phyloP scores from a whole-genome alignment of 73 alveolate species.

The Symbiodinium natans region DNA sequence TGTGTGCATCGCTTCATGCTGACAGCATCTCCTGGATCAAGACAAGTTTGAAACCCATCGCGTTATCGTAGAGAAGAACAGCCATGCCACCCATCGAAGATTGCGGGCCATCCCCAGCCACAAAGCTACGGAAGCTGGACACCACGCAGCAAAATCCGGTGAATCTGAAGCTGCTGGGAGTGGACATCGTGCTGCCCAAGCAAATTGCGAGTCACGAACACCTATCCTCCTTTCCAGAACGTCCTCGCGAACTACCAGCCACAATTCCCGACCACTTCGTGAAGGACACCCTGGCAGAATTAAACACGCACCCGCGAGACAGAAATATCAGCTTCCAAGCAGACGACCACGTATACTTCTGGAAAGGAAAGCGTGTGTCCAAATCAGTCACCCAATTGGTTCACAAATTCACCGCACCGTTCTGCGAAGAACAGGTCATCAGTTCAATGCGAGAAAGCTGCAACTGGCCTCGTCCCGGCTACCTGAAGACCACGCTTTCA shows the following conservation, averaged over 20 bases:
- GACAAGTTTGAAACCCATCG: no score
- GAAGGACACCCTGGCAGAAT: not conserved
- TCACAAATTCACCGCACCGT: not conserved
- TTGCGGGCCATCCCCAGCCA: no score
- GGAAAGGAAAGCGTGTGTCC: not conserved
- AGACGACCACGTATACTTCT: not conserved
- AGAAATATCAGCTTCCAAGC: not conserved
- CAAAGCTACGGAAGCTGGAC: no score
- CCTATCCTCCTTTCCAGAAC: not conserved
- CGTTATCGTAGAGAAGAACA: no score
- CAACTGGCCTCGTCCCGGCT: slow-evolving; percentile 41
- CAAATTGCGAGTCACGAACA: no score
- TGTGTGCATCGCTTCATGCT: no score
- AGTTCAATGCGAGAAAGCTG: not conserved
- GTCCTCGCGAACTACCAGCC: not conserved
- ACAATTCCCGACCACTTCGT: not conserved
- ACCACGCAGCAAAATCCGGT: no score
- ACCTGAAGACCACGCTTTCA: not conserved
- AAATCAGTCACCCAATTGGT: slow-evolving; percentile 7
- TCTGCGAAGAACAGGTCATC: not conserved
- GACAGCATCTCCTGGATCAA: no score
- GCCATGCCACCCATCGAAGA: no score
- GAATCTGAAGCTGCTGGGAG: no score
- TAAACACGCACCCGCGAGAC: slow-evolving; percentile 22
- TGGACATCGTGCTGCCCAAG: no score